Percentiles rank a stretch among this genome's conserved stretches.
Conservation (phyloP, 768 basidiomycete species). For the Kwoniella dejecticola region DNA sequence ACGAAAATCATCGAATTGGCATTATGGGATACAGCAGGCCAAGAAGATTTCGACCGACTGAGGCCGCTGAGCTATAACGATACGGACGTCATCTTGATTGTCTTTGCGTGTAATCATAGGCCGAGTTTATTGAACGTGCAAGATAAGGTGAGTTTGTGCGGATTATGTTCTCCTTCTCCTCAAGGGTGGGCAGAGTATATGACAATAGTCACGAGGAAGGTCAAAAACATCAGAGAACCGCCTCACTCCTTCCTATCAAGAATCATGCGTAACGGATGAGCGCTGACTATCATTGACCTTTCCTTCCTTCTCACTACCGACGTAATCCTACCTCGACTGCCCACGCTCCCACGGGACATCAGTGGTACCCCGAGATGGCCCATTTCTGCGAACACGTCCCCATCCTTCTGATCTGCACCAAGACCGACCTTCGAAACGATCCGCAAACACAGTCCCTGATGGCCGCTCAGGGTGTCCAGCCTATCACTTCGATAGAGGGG, state of each 20-base stretch:
- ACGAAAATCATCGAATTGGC: constrained; percentile 52
- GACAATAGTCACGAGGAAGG: background rate
- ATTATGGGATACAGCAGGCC: constrained; percentile 99
- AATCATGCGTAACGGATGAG: too few relatives aligned
- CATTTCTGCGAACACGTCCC: constrained; percentile 56
- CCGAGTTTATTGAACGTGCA: constrained; percentile 55
- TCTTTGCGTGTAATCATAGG: constrained; percentile 56
- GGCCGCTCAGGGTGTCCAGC: constrained; percentile 71
- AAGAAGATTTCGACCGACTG: constrained; percentile 75
- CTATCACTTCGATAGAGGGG: constrained; percentile 82
- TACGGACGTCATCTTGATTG: constrained; percentile 56
- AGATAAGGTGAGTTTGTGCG: constrained; percentile 57
- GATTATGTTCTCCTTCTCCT: too few relatives aligned
- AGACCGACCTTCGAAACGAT: constrained; percentile 55
- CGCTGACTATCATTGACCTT: too few relatives aligned
- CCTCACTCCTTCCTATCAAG: too few relatives aligned
- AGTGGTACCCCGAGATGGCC: constrained; percentile 57
- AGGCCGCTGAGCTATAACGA: constrained; percentile 56
- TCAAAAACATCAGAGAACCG: background rate
- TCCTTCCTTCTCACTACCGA: too few relatives aligned
- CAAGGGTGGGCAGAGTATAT: too few relatives aligned
- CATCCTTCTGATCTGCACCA: constrained; percentile 54
- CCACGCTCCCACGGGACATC: too few relatives aligned
- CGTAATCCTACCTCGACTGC: too few relatives aligned
- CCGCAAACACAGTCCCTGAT: constrained; percentile 57